Evolutionary conservation across 164 flowering plant species (phyloP).

Genomic region (Berberis thunbergii): DNA sequence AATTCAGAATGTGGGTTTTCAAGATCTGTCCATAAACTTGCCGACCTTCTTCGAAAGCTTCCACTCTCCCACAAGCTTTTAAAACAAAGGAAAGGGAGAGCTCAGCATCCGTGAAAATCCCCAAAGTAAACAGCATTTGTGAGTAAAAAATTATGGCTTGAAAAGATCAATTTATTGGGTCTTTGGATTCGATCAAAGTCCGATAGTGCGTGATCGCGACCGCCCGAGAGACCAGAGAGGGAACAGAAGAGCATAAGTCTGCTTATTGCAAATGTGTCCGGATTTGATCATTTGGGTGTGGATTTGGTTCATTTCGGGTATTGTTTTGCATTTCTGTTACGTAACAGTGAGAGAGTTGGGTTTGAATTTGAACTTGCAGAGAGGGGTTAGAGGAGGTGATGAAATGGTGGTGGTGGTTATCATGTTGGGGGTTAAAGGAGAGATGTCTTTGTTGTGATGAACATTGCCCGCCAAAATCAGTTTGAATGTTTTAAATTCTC

Average conservation of each 20-base stretch:
- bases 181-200: neutral
- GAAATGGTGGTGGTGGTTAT: neutral
- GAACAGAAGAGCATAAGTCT: neutral
- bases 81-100: neutral
- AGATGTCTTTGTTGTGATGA: neutral
- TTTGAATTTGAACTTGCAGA: neutral
- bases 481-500: neutral
- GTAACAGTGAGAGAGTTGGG: neutral
- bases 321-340: slow-evolving; percentile 2
- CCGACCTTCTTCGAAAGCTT: neutral
- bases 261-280: neutral
- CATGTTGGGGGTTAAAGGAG: neutral
- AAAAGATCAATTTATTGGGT: slow-evolving; percentile 1
- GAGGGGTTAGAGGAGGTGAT: neutral
- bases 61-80: neutral
- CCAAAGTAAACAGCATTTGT: neutral
- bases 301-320: neutral
- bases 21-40: slow-evolving; percentile 1
- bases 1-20: neutral
- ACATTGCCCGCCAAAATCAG: neutral
- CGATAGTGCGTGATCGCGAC: neutral
- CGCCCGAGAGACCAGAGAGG: neutral
- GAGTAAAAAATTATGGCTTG: neutral
- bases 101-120: neutral
- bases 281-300: neutral